Base-by-base conservation (phyloP, 352 stramenopile genomes). In the Globisporangium recalcitrans region DNA sequence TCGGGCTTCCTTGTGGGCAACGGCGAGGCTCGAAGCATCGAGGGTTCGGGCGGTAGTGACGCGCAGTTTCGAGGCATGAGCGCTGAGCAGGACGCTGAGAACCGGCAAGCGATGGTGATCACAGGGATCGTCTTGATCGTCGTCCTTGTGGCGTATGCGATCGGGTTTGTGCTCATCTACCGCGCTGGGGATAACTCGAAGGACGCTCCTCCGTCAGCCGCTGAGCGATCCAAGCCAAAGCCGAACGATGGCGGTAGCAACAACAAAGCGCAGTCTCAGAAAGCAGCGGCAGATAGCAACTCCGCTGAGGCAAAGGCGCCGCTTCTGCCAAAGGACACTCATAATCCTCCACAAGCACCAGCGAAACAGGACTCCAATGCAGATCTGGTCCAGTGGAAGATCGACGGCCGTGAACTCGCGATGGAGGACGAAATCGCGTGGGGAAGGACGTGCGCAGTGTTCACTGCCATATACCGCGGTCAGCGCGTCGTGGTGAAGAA, bases 361-460 rank as follows among this genome's bases (percentile, higher is more conserved):
- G 49, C 8, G 9, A 40, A 21, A n/a, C 21, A 42, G 13, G 51
- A 56, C 19, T 19, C 32, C 27, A 49, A 55, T 11, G 47, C 58
- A 1, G 47, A 26, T 19, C 22, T 63, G 31, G n/a, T 63, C 22
- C 6, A 38, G 58, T 63, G 58, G 58, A 47, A 57, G 31, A 42
- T 63, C 13, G 31, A 47, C 16, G 21, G 32, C 13, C 21, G 9
- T 1, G 58, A 55, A 21, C 58, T 63, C 31, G 31, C 24, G 32
- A 32, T 63, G 6, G 58, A 63, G 47, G 58, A 63, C 19, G 58
- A 63, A 32, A 63, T 63, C 31, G 58, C 58, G 31, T 63, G 58
- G 58, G 58, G 58, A 3, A 48, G 46, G n/a, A 56, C 58, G 31
- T 63, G 58, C 6, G 58, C 58, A 14, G 58, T 63, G 46, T 63